Evolutionary conservation across 495 filamentous ascomycete species (phyloP).

Genomic region (Amphirosellinia nigrospora): DNA sequence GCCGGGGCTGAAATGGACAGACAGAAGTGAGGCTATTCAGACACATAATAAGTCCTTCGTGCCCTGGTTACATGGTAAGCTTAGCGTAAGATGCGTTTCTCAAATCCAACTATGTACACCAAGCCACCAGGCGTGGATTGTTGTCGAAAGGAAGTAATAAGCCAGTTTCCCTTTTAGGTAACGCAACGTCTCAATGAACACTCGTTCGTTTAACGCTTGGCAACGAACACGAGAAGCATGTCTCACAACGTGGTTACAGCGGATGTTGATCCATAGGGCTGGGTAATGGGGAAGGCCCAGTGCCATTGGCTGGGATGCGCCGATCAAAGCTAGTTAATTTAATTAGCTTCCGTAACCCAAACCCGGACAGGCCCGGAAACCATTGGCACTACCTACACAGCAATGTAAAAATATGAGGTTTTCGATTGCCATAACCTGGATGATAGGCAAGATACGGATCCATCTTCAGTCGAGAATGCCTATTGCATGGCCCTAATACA

Average conservation of each 20-base stretch:
- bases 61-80: not conserved
- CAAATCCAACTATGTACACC: not conserved
- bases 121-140: not conserved
- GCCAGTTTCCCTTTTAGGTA: not conserved
- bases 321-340: not conserved
- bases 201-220: slow-evolving; percentile 1
- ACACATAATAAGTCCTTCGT: too few species aligned
- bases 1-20: too few species aligned
- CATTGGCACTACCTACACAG: not conserved
- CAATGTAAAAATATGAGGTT: not conserved
- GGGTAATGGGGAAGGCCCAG: not conserved
- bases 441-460: not conserved
- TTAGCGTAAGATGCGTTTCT: not conserved
- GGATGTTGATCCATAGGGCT: slow-evolving; percentile 12
- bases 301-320: not conserved
- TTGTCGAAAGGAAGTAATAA: not conserved
- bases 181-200: not conserved
- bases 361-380: too few species aligned
- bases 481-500: not conserved
- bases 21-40: too few species aligned
- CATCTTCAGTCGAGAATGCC: not conserved
- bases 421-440: not conserved
- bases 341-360: not conserved
- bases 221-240: slow-evolving; percentile 23
- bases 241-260: slow-evolving; percentile 4